Base-by-base conservation (phyloP, 495 filamentous ascomycete species). In the Hyaloscypha finlandica region DNA sequence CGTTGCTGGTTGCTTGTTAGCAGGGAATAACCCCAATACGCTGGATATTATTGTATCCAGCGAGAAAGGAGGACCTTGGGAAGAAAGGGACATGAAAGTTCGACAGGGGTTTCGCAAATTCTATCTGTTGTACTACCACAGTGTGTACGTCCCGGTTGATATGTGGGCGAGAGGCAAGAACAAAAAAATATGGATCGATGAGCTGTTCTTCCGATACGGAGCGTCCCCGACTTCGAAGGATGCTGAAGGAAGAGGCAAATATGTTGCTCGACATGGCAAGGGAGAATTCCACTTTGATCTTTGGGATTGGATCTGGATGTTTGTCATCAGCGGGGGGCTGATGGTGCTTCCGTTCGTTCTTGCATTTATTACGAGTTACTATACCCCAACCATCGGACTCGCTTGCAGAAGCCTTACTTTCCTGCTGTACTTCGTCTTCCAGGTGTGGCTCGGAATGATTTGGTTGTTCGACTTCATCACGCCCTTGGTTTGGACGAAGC, bases 401-500 rank as follows among this genome's bases (percentile, higher is more conserved):
- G 76, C 77, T 1, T 83, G 81, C 30, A 74, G 81, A 8, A 75
- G 71, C 12, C 48, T 82, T 22, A 81, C 74, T 9, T 77, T 80
- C 39, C 59, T 81, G 4, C 55, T 80, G 8, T 83, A 81, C 45
- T 75, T 74, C 53, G 60, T 72, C 8, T 73, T 71, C 39, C 81
- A 83, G 52, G 59, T 77, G 3, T 66, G 70, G 32, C 70, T 77
- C 55, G 74, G 77, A 48, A 45, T 64, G 3, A 55, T 80, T 6
- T 80, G 73, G 68, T 51, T 68, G 19, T 71, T 63, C 57, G 66
- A 67, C 29, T 42, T 60, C 58, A 54, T 53, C 45, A 35, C 39
- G 31, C 20, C 35, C 9, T 51, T 25, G 16, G 6, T 35, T 2
- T 30, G 14, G 16, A 30, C 25, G 1, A 53, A 12, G 22, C 61